A percentile compares a stretch with the other conserved stretches of the same genome.
phyloP scores from a whole-genome alignment of 805 yeast species.

The Saturnispora quitensis region DNA sequence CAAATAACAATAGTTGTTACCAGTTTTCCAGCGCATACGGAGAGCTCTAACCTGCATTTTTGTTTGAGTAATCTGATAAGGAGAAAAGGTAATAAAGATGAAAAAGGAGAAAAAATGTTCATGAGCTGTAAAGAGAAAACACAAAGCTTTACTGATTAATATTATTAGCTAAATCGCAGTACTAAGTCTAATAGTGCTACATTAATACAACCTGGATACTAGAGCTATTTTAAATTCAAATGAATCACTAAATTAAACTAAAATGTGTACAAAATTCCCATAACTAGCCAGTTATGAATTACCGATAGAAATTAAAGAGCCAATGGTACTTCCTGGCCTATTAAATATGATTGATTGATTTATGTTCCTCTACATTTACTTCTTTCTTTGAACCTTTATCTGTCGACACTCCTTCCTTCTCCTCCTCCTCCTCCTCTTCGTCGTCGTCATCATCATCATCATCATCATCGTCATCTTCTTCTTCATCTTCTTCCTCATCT shows the following conservation, averaged over 20 bases:
- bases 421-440: constrained; percentile 10
- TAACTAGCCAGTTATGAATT: background rate
- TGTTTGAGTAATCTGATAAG: background rate
- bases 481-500: constrained; percentile 24
- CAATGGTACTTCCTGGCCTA: background rate
- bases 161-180: too few relatives aligned
- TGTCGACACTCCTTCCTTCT: background rate
- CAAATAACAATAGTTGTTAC: constrained; percentile 77
- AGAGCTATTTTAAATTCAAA: background rate
- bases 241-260: background rate
- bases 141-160: background rate
- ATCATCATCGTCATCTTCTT: constrained; percentile 22
- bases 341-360: background rate
- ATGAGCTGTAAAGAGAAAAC: background rate
- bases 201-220: too few relatives aligned
- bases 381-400: background rate
- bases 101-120: background rate
- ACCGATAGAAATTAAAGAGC: background rate
- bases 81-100: background rate
- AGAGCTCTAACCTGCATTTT: constrained; percentile 75
- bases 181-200: too few relatives aligned
- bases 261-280: background rate
- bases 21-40: constrained; percentile 92
- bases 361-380: background rate
- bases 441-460: constrained; percentile 21